Evolutionary conservation across 108 stramenopile species (phyloP).

Genomic region (Nannochloropsis oceanica): DNA sequence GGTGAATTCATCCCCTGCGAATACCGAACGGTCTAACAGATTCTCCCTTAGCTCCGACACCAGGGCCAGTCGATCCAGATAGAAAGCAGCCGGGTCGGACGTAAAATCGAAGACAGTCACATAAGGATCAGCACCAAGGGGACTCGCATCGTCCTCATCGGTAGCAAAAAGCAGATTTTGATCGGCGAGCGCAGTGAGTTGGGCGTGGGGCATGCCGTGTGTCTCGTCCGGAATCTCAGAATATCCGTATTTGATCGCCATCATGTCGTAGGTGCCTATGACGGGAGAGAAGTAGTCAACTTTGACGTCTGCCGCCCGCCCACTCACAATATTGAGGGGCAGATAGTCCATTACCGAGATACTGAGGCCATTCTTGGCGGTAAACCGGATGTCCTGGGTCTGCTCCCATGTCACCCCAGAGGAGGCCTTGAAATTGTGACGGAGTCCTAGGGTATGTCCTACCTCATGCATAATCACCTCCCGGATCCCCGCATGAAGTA

Average conservation of each 20-base stretch:
- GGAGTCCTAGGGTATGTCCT: slow-evolving; percentile 28
- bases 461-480: slow-evolving; percentile 33
- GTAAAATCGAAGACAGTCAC: slow-evolving; percentile 21
- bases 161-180: slow-evolving; percentile 5
- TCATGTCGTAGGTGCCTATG: slow-evolving; percentile 20
- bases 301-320: background rate
- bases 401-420: slow-evolving; percentile 2
- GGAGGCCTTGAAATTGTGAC: slow-evolving; percentile 25
- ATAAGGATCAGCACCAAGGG: slow-evolving; percentile 1
- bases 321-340: slow-evolving; percentile 18
- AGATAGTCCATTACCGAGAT: slow-evolving; percentile 33
- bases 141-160: slow-evolving; percentile 3
- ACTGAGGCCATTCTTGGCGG: background rate
- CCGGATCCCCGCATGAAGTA: slow-evolving; percentile 7
- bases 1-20: slow-evolving; percentile 4
- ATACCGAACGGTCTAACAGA: slow-evolving; percentile 3
- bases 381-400: slow-evolving; percentile 3
- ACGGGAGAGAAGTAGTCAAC: slow-evolving; percentile 7
- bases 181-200: background rate
- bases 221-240: slow-evolving; percentile 3
- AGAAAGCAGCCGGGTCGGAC: slow-evolving; percentile 16
- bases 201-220: background rate
- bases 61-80: background rate
- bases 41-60: slow-evolving; percentile 19
- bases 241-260: slow-evolving; percentile 29